These are phyloP conservation scores for Leptodontidium sp. DNA, from an alignment of 2,329 filamentous ascomycete genomes.

Conservation along the genomic window DNA sequence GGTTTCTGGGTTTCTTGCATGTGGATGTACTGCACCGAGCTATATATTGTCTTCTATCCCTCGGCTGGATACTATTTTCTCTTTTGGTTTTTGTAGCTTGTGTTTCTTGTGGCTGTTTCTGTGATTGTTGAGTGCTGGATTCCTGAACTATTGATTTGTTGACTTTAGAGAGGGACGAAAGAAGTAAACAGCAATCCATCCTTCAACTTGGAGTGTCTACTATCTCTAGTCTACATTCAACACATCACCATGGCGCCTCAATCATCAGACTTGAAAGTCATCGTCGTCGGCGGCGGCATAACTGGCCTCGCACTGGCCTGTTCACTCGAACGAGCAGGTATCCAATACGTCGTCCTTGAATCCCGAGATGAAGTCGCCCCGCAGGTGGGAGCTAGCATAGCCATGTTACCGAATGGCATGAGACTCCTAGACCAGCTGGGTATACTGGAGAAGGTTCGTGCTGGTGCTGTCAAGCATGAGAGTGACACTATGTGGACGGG, in stretches of 20 bases:
- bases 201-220: no score
- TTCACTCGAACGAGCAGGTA: constrained; percentile 53
- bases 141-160: no score
- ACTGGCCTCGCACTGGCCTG: constrained; percentile 56
- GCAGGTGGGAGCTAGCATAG: constrained; percentile 57
- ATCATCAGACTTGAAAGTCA: constrained; percentile 42
- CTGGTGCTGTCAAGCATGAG: constrained; percentile 9
- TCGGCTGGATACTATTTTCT: no score
- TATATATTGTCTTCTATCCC: no score
- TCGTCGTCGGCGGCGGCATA: constrained; percentile 60
- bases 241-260: not conserved
- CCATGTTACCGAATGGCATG: constrained; percentile 52
- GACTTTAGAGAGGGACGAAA: no score
- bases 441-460: not conserved
- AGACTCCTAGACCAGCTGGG: constrained; percentile 57
- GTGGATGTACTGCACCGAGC: no score
- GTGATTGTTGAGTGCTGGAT: no score
- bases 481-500: not conserved
- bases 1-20: no score
- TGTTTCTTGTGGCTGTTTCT: no score
- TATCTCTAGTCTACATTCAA: not conserved
- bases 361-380: constrained; percentile 52
- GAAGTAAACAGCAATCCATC: no score
- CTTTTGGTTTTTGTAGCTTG: no score
- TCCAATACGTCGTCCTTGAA: constrained; percentile 61